Conservation (phyloP, 345 rosid species). For the Camelina hispida region DNA sequence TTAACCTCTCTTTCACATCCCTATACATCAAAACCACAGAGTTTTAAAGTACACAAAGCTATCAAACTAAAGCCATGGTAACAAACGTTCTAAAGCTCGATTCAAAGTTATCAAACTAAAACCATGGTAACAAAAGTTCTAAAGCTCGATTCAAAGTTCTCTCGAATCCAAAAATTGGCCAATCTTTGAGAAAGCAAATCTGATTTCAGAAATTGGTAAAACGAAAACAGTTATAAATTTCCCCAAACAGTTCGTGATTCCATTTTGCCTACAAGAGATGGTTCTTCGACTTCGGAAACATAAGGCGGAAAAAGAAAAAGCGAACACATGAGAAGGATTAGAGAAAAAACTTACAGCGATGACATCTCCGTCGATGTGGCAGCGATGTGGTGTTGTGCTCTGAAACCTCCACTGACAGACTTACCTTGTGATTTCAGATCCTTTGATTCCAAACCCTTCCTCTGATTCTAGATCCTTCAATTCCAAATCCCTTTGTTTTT, state of each 20-base stretch:
- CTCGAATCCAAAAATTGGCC: not conserved
- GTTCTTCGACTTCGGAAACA: constrained; percentile 6
- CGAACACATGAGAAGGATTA: not conserved
- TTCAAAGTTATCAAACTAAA: too few species aligned
- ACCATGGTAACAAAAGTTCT: too few species aligned
- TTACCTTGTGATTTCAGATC: too few species aligned
- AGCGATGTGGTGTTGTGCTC: too few species aligned
- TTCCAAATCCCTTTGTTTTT: too few species aligned
- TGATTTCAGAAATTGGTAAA: constrained; percentile 10
- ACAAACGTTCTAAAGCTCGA: constrained; percentile 8
- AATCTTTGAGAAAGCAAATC: not conserved
- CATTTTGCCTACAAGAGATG: not conserved
- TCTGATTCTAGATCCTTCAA: too few species aligned
- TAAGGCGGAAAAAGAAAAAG: constrained; percentile 2
- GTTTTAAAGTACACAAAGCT: not conserved
- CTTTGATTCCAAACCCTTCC: too few species aligned
- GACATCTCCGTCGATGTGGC: constrained; percentile 73
- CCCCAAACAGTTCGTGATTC: not conserved
- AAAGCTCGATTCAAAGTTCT: not conserved
- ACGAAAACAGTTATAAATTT: not conserved
- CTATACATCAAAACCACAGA: constrained; percentile 44
- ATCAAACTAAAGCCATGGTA: not conserved
- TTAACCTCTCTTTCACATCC: constrained; percentile 87
- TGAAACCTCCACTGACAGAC: too few species aligned
- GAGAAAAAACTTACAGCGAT: constrained; percentile 54